Base-by-base conservation (phyloP, 2,329 filamentous ascomycete species). In the Tolypocladium ophioglossoides region DNA sequence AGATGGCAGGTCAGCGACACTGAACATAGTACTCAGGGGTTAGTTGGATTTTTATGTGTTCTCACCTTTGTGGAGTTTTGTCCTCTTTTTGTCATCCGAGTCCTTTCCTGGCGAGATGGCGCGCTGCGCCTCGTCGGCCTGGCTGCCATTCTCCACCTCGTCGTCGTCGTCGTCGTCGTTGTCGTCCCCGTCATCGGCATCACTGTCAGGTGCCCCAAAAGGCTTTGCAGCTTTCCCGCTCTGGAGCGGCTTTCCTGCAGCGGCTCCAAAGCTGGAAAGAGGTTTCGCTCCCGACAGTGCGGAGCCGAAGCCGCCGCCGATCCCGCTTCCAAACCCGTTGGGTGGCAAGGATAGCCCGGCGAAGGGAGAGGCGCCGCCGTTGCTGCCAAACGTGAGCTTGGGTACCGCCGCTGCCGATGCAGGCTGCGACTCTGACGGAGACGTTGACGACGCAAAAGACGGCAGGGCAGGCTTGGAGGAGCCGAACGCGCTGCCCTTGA, bases 201-300 rank as follows among this genome's bases (percentile, higher is more conserved):
- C 83, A 56, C 82, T 86, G 40, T 84, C 84, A 1, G 88, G 82
- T 14, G 89, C 87, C 35, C 90, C 90, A 66, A 96, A 94, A 0
- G 89, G 80, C 68, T 82, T 89, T 4, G 79, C 77, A 16, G 82
- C 76, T 67, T 87, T 88, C 56, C 77, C 76, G 55, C 74, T 80
- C 63, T 75, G 78, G 40, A 78, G 70, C 14, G 70, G 54, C 44
- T 68, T 70, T 20, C 53, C 71, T 51, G 78, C 80, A 24, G 83
- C 78, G 48, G 84, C 83, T 44, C 84, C 89, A 69, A 95, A 96
- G 60, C 79, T 86, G 2, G 79, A 78, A 11, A 91, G 69, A 1
- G 68, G 63, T 57, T 77, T 78, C 5, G 66, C 63, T 35, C 74
- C 72, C 0, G 68, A 62, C 7, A 78, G 61, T 4, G 64, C 56